Evolutionary conservation across 495 filamentous ascomycete genomes (phyloP), one percentile per base, ranked within the genome.

Genomic region (Articulospora tetracladia): DNA sequence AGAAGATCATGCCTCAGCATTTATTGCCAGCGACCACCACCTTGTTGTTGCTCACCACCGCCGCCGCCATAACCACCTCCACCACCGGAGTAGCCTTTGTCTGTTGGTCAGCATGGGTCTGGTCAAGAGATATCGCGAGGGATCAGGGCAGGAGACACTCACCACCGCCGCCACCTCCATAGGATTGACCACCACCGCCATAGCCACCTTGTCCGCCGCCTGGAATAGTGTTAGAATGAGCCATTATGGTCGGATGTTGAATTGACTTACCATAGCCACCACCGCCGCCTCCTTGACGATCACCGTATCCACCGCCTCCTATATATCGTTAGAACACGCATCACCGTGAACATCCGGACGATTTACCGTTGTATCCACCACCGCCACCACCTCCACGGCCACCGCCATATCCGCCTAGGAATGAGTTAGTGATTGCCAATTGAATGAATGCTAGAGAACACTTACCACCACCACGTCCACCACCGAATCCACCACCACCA

Each of bases 401-500:
- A 39, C 34, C 34, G n/a, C 47, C 47, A n/a, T 50, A 50, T 50
- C 47, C 47, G 17, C 47, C 51, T 34, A 15, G 24, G 20, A 34
- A 8, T 7, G 3, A 25, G 23, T 50, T 24, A 50, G 47, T 53
- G 17, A 15, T 34, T 53, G n/a, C n/a, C 15, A 34, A 32, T 30
- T 34, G 22, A n/a, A 26, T 23, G 27, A 32, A 32, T 34, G 19
- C 10, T 53, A 2, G 3, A 28, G 4, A 24, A 15, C 4, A 50
- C 47, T 25, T 50, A 50, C 47, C 47, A 50, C 47, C 47, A 50
- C 47, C 61, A 59, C 61, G 58, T 25, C 69, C 70, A 52, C 70
- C 69, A 24, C 79, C 74, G 27, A 71, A 74, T 58, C 79, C 73
- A 54, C 74, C 70, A 20, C 82, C 75, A 41, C 83, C 72, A n/a